Evolutionary conservation across 1,139 yeast genomes (phyloP).

Genomic region (Yamadazyma buinensis): DNA sequence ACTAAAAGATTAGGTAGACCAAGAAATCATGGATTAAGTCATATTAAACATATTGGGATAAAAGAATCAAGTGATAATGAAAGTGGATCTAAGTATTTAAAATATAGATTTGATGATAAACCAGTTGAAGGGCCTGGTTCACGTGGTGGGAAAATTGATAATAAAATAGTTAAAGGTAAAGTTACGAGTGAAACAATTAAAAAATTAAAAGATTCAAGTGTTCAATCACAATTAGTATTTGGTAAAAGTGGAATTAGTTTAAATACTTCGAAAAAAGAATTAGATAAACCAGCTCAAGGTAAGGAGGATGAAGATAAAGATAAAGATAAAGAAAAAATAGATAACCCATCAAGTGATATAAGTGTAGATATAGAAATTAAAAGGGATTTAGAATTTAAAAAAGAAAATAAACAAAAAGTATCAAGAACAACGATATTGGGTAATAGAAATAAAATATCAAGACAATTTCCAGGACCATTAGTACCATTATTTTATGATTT

Average conservation of each 20-base stretch:
- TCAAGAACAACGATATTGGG: conserved; percentile 32
- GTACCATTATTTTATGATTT: conserved; percentile 33
- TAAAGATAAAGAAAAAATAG: neutral
- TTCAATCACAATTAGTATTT: conserved; percentile 17
- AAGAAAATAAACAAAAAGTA: conserved; percentile 1
- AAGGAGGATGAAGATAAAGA: neutral
- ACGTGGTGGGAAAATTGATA: conserved; percentile 33
- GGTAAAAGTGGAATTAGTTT: conserved; percentile 6
- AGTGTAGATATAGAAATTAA: too few relatives aligned
- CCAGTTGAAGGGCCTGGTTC: conserved; percentile 46
- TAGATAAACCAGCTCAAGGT: neutral
- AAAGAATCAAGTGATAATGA: conserved; percentile 28
- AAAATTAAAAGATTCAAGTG: conserved; percentile 11
- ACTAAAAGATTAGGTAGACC: conserved; percentile 37
- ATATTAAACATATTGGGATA: conserved; percentile 13
- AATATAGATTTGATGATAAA: conserved; percentile 33
- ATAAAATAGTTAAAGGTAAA: conserved; percentile 26
- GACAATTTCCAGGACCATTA: conserved; percentile 41
- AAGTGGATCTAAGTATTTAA: conserved; percentile 30
- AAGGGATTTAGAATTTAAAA: too few relatives aligned
- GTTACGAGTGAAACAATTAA: conserved; percentile 21
- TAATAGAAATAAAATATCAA: conserved; percentile 25
- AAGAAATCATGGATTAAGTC: conserved; percentile 22
- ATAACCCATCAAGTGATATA: neutral
- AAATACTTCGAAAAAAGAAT: too few relatives aligned